A percentile compares a stretch with the other conserved stretches of the same genome.
Evolutionary conservation across 208 protist genomes (phyloP).

Genomic region (Plasmodiophora brassicae): DNA sequence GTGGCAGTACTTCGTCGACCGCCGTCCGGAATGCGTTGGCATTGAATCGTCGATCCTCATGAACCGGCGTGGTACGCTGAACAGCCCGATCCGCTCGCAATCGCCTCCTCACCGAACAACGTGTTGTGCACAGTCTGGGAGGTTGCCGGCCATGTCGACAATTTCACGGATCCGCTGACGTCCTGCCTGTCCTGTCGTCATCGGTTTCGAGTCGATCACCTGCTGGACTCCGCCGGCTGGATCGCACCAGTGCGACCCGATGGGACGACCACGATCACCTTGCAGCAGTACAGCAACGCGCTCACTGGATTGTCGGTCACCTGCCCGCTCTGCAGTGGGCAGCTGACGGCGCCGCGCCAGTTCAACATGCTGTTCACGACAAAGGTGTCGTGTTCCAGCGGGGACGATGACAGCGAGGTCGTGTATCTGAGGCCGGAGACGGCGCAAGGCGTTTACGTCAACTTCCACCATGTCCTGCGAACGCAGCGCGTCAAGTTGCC

Average conservation of each 20-base stretch:
- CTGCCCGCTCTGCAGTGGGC: not conserved
- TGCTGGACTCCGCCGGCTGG: not conserved
- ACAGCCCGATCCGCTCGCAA: too few species aligned
- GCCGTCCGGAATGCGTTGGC: not conserved
- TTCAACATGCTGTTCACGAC: conserved; percentile 30
- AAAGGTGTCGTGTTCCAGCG: not conserved
- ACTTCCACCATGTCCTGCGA: not conserved
- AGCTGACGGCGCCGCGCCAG: not conserved
- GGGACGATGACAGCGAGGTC: not conserved
- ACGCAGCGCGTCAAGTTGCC: not conserved
- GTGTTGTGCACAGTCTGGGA: not conserved
- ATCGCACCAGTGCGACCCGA: not conserved
- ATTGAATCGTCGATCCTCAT: conserved; percentile 14
- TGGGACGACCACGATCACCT: not conserved
- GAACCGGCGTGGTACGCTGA: not conserved
- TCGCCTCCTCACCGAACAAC: too few species aligned
- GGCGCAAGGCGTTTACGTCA: not conserved
- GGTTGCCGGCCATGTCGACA: not conserved
- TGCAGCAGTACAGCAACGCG: not conserved
- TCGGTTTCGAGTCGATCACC: not conserved
- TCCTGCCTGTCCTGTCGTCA: not conserved
- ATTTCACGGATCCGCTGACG: not conserved
- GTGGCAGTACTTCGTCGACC: not conserved
- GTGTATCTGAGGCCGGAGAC: conserved; percentile 20
- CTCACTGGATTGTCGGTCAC: not conserved